A percentile compares a stretch with the other conserved stretches of the same genome.
Evolutionary conservation across 1,139 yeast species (phyloP).

Genomic region (Magnusiomyces suaveolens): DNA sequence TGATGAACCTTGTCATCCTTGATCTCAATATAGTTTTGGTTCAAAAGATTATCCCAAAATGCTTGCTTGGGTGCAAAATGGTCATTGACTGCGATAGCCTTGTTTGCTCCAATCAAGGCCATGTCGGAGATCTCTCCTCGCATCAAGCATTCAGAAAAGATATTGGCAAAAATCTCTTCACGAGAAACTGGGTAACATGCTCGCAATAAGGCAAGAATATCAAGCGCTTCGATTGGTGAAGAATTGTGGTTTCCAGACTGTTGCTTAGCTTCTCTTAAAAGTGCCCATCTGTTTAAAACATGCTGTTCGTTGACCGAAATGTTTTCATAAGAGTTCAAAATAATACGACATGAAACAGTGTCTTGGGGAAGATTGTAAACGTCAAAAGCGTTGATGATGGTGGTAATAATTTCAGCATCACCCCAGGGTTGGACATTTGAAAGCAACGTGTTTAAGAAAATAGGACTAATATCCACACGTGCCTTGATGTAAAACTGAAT

Average conservation of each 20-base stretch:
- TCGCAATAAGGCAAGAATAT: constrained; percentile 64
- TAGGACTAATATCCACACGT: constrained; percentile 56
- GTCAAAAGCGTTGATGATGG: constrained; percentile 53
- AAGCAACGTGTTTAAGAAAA: constrained; percentile 64
- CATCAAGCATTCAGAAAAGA: constrained; percentile 10
- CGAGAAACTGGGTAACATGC: constrained; percentile 22
- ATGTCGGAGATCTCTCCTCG: constrained; percentile 7
- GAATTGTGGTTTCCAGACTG: constrained; percentile 52
- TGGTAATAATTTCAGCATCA: constrained; percentile 54
- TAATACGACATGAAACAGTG: constrained; percentile 65
- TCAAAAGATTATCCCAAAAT: constrained; percentile 9
- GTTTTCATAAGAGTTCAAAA: constrained; percentile 64
- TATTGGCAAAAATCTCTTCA: constrained; percentile 11
- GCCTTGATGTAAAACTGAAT: constrained; percentile 49
- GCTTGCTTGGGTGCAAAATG: constrained; percentile 7
- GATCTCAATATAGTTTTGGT: constrained; percentile 13
- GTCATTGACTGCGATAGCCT: constrained; percentile 8
- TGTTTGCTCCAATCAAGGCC: constrained; percentile 5
- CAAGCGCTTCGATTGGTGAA: constrained; percentile 69
- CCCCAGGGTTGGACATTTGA: constrained; percentile 63
- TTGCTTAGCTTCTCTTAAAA: constrained; percentile 19
- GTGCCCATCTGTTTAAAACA: constrained; percentile 33
- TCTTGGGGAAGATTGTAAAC: constrained; percentile 51
- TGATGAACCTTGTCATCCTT: constrained; percentile 6
- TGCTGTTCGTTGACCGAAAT: constrained; percentile 48